Evolutionary conservation across 352 stramenopile genomes (phyloP), one percentile per base, ranked within the genome.

Genomic region (Aphanomyces euteiches): DNA sequence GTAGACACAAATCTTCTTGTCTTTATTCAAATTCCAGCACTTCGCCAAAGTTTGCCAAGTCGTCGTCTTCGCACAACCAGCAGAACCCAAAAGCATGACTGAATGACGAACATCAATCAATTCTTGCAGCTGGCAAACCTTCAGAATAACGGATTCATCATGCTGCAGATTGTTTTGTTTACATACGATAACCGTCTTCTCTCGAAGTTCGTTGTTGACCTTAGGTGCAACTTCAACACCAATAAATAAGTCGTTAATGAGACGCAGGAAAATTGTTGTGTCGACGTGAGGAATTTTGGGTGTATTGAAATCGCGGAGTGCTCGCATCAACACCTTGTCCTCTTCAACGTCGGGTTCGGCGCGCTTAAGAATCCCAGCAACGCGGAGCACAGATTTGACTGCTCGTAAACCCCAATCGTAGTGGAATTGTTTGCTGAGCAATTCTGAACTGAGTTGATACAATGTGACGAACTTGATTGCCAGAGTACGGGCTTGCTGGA

Each of bases 181-280:
- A 58, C 94, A 96, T 45, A 98, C 94, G 0, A 80, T 75, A 54
- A 97, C 83, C 5, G 93, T 93, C 72, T 98, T 98, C 28, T 89
- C 83, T 45, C 97, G 96, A 36, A 99, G 74, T 56, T 83, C 80
- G 40, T 93, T 80, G 73, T 99, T 97, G 5, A 98, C 92, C 64
- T 98, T 98, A 0, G 91, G 92, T 15, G 96, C 88, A 39, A 98
- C 94, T 68, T 96, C 93, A 19, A 98, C 82, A 17, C 96, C 96
- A 63, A 98, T 98, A 69, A 96, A 96, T 56, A 96, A 56, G 65
- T 96, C 88, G 19, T 85, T 88, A 45, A 96, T 95, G 13, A 96
- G 75, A 4, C 88, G 86, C 19, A 96, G 68, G 75, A 96, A 96
- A 66, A 94, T 94, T 0, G 87, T 84, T n/a, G 85, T 93, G 66